These are phyloP conservation scores for Plantago rigida DNA, from an alignment of 305 asterid species.

Conservation along the genomic window DNA sequence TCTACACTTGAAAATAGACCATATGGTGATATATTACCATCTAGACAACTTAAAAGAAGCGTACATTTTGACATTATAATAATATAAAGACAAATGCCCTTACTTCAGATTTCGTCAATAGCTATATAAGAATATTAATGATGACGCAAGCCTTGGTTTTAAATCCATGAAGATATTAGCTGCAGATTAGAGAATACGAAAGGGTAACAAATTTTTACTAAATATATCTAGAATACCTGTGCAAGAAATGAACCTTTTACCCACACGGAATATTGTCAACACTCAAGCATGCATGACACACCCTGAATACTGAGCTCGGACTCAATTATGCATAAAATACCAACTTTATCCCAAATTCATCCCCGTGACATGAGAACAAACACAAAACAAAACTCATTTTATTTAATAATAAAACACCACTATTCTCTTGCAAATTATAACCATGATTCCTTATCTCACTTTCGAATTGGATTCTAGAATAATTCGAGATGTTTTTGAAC, in stretches of 20 bases:
- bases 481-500: not conserved
- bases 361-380: not conserved
- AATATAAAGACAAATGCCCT: not conserved
- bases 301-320: not conserved
- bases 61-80: not conserved
- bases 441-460: not conserved
- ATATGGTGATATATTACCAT: not conserved
- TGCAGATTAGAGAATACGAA: too few relatives aligned
- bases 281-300: not conserved
- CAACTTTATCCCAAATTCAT: not conserved
- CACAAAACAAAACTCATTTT: not conserved
- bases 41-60: not conserved
- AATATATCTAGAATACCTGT: not conserved
- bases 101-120: too few relatives aligned
- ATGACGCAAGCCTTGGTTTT: too few relatives aligned
- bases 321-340: not conserved
- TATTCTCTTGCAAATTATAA: not conserved
- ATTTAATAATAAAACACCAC: not conserved
- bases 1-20: too few relatives aligned
- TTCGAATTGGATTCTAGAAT: not conserved
- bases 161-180: too few relatives aligned
- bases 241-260: not conserved
- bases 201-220: too few relatives aligned
- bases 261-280: not conserved
- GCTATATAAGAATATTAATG: too few relatives aligned